Base-by-base conservation (phyloP, 2,329 filamentous ascomycete genomes). In the Fusarium odoratissimum region DNA sequence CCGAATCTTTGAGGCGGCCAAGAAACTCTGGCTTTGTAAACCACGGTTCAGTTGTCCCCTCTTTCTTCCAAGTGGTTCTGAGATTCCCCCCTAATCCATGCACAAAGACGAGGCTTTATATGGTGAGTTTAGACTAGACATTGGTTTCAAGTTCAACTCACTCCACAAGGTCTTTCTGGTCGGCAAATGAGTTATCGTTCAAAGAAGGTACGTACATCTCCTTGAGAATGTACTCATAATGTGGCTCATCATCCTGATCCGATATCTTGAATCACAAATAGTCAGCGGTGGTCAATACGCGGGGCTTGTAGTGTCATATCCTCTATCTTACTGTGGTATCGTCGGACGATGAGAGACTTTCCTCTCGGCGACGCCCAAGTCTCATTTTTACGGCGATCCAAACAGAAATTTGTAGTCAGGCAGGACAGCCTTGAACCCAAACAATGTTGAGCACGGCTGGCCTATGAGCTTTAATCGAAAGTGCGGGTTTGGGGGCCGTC, bases 191-290 rank as follows among this genome's bases (percentile, higher is more conserved):
- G 10, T 25, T 28, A 8, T 67, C 52, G 5, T 12, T 41, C 31
- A 37, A 10, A 30, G 37, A 41, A 16, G 73, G 71, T 28, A 56
- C 45, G 11, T 75, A 60, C 61, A 75, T 68, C 57, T 74, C 71
- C 19, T 74, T 72, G 33, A 74, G 52, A 14, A 73, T 74, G 44
- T 72, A 75, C 41, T 75, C 73, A n/a, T 60, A 45, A 19, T 61
- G 45, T 13, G 46, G 38, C 45, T 61, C 61, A 37, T 67, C 62
- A 13, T 64, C 58, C 21, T 71, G 67, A 19, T 31, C 40, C 19
- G 23, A 41, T 21, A 45, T 38, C 70, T 74, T 44, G 8, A 42
- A 25, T 55, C 14, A 10, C 17, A 11, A 37, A 45, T 37, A 6
- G 61, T 61, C 56, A 64, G 56, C 28, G 12, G n/a, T 35, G 11